Percentiles rank a stretch among this genome's conserved stretches.
phyloP scores from a whole-genome alignment of 176 grass and related monocot species.

The bread wheat (Triticum aestivum) region IWGSC_CS_RefSeq_v2.1 NC_057798.1:233552399-233552898 shows the following conservation, averaged over 20 bases:
- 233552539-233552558: constrained; percentile 93
- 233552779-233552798: too few relatives aligned
- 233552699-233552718: not conserved
- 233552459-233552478: constrained; percentile 99
- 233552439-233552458: constrained; percentile 93
- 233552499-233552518: constrained; percentile 96
- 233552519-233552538: constrained; percentile 84
- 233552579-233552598: constrained; percentile 99
- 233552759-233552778: too few relatives aligned
- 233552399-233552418: constrained; percentile 98
- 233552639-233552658: constrained; percentile 13
- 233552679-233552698: constrained; percentile 12
- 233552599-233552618: constrained; percentile 98
- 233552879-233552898: too few relatives aligned
- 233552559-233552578: constrained; percentile 97
- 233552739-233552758: too few relatives aligned
- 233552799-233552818: too few relatives aligned
- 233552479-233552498: constrained; percentile 95
- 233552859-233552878: too few relatives aligned
- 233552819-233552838: too few relatives aligned
- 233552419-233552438: constrained; percentile 99
- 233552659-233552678: not conserved
- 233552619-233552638: not conserved
- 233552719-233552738: too few relatives aligned
- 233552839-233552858: too few relatives aligned